A percentile compares a stretch with the other conserved stretches of the same genome.
phyloP scores from a whole-genome alignment of 2,329 filamentous ascomycete species.

The Fusarium lyarnte region DNA sequence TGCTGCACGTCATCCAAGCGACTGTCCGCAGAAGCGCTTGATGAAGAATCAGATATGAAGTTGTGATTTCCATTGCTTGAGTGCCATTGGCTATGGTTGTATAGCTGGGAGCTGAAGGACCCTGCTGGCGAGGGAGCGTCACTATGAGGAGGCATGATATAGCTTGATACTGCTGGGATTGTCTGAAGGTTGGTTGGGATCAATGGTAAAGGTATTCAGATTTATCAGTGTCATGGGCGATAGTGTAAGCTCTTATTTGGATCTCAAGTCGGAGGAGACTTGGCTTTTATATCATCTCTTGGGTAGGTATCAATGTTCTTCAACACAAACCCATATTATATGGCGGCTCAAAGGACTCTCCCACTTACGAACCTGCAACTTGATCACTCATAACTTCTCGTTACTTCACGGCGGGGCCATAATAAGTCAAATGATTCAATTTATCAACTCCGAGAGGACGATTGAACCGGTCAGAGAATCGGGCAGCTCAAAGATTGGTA shows the following conservation, averaged over 20 bases:
- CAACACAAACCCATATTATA: background rate
- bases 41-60: conserved; percentile 47
- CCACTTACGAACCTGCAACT: background rate
- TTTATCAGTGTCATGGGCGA: background rate
- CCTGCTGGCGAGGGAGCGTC: conserved; percentile 37
- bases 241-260: background rate
- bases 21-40: conserved; percentile 53
- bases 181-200: background rate
- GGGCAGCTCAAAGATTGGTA: conserved; percentile 32
- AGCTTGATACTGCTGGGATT: background rate
- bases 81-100: conserved; percentile 48
- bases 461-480: conserved; percentile 27
- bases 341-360: background rate
- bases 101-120: conserved; percentile 27
- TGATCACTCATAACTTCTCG: background rate
- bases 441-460: conserved; percentile 14
- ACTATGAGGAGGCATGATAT: conserved; percentile 37
- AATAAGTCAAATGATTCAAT: conserved; percentile 27
- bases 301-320: background rate
- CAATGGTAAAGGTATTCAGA: background rate
- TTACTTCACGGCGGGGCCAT: conserved; percentile 12
- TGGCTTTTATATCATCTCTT: conserved; percentile 2
- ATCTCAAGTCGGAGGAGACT: background rate
- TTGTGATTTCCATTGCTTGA: conserved; percentile 27
- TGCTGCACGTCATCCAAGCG: conserved; percentile 47